Evolutionary conservation across 73 alveolate genomes (phyloP).

Genomic region (Symbiodinium natans): DNA sequence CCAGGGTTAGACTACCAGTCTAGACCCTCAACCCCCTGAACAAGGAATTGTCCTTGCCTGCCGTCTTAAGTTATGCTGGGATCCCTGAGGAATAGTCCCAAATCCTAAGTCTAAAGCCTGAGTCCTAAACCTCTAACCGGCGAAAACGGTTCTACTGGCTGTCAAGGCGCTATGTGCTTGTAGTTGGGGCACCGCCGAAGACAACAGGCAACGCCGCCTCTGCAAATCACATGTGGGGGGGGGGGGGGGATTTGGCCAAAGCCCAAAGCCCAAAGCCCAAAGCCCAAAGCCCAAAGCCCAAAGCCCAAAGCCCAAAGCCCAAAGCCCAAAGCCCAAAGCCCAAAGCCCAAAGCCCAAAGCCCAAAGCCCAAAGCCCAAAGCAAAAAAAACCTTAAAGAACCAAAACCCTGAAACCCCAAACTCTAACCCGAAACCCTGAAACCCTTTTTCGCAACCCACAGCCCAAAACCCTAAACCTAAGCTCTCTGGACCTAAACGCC

Average conservation of each 20-base stretch:
- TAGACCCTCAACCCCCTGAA: too few species aligned
- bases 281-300: not conserved
- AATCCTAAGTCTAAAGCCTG: not conserved
- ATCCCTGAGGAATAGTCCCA: too few species aligned
- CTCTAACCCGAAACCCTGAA: too few species aligned
- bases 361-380: not conserved
- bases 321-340: not conserved
- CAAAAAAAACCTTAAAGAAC: not conserved
- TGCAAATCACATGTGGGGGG: too few species aligned
- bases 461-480: not conserved
- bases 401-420: not conserved
- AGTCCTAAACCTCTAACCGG: too few species aligned
- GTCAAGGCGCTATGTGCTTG: not conserved
- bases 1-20: too few species aligned
- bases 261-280: not conserved
- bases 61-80: too few species aligned
- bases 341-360: not conserved
- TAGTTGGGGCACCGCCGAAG: slow-evolving; percentile 84
- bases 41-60: too few species aligned
- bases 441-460: too few species aligned
- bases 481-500: too few species aligned
- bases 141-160: too few species aligned
- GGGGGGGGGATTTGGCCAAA: not conserved
- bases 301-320: not conserved
- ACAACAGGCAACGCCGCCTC: slow-evolving; percentile 93